Percentiles rank a stretch among this genome's conserved stretches.
Conservation (phyloP, 176 grass and related monocot genomes). For the Leersia perrieri region DNA sequence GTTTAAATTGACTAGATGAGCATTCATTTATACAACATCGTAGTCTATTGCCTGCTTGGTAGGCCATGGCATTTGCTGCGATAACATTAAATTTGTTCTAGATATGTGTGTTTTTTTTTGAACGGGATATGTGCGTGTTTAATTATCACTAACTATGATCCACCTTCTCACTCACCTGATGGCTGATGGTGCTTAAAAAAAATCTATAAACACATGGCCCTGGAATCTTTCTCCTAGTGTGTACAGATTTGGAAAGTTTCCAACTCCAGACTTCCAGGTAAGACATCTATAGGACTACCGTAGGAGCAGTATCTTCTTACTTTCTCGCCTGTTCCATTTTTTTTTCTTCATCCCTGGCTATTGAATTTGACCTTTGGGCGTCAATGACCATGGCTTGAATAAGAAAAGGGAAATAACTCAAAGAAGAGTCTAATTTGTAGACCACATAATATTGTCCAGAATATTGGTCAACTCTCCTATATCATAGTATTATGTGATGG, state of each 20-base stretch:
- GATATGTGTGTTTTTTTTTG: no score
- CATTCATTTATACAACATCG: neutral
- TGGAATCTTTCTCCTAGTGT: neutral
- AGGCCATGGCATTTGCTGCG: neutral
- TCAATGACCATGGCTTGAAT: neutral
- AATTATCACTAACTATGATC: neutral
- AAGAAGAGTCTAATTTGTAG: neutral
- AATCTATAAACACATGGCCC: neutral
- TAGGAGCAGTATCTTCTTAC: neutral
- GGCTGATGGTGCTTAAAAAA: neutral
- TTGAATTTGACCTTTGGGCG: constrained; percentile 1
- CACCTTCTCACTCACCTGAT: neutral
- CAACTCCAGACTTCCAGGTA: no score
- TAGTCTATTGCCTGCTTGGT: constrained; percentile 2
- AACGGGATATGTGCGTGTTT: neutral
- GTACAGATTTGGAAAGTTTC: constrained; percentile 13
- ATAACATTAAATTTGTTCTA: neutral
- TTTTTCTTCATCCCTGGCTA: neutral
- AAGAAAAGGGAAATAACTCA: neutral
- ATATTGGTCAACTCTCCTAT: neutral
- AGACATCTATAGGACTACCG: neutral
- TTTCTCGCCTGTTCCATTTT: neutral
- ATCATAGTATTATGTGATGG: neutral
- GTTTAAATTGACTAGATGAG: neutral
- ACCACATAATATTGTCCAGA: neutral